A percentile compares a stretch with the other conserved stretches of the same genome.
phyloP scores from a whole-genome alignment of 345 rosid species.

The Conringia planisiliqua region DNA sequence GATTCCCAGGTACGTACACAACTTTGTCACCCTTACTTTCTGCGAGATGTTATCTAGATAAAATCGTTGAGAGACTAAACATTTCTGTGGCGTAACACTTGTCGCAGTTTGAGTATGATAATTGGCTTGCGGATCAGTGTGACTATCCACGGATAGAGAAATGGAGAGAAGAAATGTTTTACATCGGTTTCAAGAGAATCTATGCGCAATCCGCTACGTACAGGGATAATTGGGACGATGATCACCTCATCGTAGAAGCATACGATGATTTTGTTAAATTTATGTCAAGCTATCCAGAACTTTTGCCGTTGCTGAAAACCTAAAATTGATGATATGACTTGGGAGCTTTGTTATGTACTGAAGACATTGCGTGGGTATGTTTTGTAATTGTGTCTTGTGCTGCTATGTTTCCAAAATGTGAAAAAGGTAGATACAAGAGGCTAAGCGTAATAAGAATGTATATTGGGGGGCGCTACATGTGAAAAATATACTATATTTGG shows the following conservation, averaged over 20 bases:
- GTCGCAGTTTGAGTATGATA: constrained; percentile 51
- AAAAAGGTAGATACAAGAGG: not conserved
- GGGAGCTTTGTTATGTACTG: not conserved
- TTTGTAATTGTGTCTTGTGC: constrained; percentile 10
- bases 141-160: constrained; percentile 41
- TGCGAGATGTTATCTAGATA: not conserved
- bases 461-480: not conserved
- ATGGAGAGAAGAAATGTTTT: constrained; percentile 61
- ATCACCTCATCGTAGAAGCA: constrained; percentile 49
- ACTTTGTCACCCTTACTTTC: not conserved
- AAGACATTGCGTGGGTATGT: not conserved
- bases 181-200: constrained; percentile 3
- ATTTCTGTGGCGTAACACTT: not conserved
- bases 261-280: constrained; percentile 43
- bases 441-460: not conserved
- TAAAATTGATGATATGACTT: not conserved
- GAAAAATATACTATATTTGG: not conserved
- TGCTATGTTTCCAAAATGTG: not conserved
- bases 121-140: constrained; percentile 52
- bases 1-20: constrained; percentile 24
- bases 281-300: constrained; percentile 28
- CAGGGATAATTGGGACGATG: constrained; percentile 65
- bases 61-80: not conserved
- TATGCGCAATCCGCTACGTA: constrained; percentile 41
- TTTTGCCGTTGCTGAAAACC: constrained; percentile 34